phyloP scores from a whole-genome alignment of 2,329 filamentous ascomycete genomes.

The Torrubiellomyces zombiae region DNA sequence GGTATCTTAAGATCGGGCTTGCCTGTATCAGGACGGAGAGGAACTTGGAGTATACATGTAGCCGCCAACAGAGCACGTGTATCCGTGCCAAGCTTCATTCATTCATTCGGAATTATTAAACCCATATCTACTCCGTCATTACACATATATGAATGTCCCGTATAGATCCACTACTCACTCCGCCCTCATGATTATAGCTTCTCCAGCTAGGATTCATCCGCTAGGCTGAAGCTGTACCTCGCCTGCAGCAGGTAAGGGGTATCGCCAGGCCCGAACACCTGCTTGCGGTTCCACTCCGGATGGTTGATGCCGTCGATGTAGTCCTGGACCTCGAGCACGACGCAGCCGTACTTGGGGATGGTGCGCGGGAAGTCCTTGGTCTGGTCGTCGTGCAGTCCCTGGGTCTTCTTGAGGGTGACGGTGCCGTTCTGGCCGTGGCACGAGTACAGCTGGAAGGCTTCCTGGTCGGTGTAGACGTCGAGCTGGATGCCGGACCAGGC shows the following conservation, averaged over 20 bases:
- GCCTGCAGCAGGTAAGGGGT: conserved; percentile 46
- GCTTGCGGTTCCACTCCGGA: conserved; percentile 67
- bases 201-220: no score
- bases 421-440: conserved; percentile 64
- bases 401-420: conserved; percentile 51
- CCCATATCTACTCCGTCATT: no score
- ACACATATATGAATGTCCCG: not conserved
- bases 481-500: conserved; percentile 69
- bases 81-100: no score
- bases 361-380: conserved; percentile 38
- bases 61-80: no score
- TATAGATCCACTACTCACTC: conserved; percentile 1
- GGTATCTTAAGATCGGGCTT: no score
- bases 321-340: conserved; percentile 85
- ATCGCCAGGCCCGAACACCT: conserved; percentile 42
- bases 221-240: conserved; percentile 41
- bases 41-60: no score
- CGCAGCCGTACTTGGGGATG: conserved; percentile 62
- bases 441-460: conserved; percentile 75
- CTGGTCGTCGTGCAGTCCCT: conserved; percentile 37
- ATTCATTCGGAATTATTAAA: no score
- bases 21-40: no score
- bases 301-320: conserved; percentile 92
- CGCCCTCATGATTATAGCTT: no score
- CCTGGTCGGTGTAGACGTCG: conserved; percentile 69